Percentiles rank a stretch among this genome's conserved stretches.
Conservation (phyloP, 2,329 filamentous ascomycete species). For the Lojkania enalia region DNA sequence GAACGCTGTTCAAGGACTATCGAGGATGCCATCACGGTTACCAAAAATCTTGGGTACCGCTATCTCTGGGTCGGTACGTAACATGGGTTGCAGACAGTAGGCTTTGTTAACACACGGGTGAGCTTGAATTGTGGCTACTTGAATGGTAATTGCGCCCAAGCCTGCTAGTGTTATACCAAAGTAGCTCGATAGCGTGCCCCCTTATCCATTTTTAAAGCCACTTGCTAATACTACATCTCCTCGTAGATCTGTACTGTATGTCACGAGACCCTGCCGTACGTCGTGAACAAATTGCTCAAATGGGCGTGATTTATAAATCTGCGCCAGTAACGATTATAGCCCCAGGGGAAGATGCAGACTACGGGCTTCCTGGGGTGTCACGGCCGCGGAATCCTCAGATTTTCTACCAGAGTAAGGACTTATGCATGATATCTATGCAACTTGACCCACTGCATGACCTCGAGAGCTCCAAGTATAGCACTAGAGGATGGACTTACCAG, state of each 20-base stretch:
- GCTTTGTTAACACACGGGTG: no score
- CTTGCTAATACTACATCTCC: no score
- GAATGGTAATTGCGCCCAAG: no score
- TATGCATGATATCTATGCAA: not conserved
- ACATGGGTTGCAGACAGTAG: no score
- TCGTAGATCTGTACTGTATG: conserved; percentile 8
- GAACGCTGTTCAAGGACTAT: conserved; percentile 1
- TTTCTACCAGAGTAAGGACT: not conserved
- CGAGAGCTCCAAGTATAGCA: conserved; percentile 1
- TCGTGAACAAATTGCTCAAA: conserved; percentile 7
- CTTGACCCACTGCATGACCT: not conserved
- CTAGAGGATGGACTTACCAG: conserved; percentile 2
- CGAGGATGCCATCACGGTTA: conserved; percentile 9
- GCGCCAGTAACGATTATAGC: conserved; percentile 11
- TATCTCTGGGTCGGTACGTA: conserved; percentile 12
- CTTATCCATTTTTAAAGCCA: no score
- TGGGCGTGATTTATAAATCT: conserved; percentile 8
- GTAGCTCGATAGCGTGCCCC: no score
- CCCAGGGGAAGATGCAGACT: conserved; percentile 17
- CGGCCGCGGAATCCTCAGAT: not conserved
- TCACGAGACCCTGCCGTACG: not conserved
- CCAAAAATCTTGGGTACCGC: conserved; percentile 4
- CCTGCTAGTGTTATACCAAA: no score
- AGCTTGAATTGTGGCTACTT: no score
- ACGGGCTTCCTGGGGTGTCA: conserved; percentile 9